Base-by-base conservation (phyloP, 257 asterid species). In the Fraxinus pennsylvanica region DNA sequence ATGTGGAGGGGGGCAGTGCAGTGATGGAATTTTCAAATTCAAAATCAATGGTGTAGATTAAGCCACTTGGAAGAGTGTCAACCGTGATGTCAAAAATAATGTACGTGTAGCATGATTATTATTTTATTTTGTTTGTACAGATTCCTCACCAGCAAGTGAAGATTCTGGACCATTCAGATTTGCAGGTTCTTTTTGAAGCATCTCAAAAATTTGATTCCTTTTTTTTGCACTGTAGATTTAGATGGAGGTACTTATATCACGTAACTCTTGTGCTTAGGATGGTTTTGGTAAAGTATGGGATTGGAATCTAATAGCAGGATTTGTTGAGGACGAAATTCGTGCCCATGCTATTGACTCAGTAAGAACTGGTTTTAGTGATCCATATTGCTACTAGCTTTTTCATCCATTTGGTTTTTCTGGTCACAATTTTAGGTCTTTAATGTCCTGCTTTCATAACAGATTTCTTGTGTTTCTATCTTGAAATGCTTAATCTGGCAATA, bases 211-310 rank as follows among this genome's bases (percentile, higher is more conserved):
- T 30, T 68, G 8, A 78, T 63, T 70, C 52, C 27, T 25, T 33
- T 81, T 27, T 30, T 74, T 71, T 66, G n/a, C 75, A 21, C 69
- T 14, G 50, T 38, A 19, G 54, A 33, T 63, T 35, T 69, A 68
- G 59, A 25, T 59, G 68, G 43, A 79, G 47, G 29, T 78, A 74
- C 86, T 85, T 43, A 77, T 22, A 25, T 75, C 47, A 61, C 12
- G 54, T 77, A 80, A 66, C 65, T 78, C 25, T 67, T 25, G 27
- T 78, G 69, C 65, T 74, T 81, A 96, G 98, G 99, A 96, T 84
- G 99, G 98, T 76, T 96, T 96, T 84, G 96, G 93, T 54, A 88
- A 84, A 80, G 79, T 74, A 32, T 92, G 98, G 97, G 73, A 86
- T 85, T 74, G 78, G 85, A 81, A 85, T 76, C 29, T 88, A 63